Evolutionary conservation across 805 yeast genomes (phyloP), one percentile per base, ranked within the genome.

Genomic region (Wickerhamiella kurtzmanii): DNA sequence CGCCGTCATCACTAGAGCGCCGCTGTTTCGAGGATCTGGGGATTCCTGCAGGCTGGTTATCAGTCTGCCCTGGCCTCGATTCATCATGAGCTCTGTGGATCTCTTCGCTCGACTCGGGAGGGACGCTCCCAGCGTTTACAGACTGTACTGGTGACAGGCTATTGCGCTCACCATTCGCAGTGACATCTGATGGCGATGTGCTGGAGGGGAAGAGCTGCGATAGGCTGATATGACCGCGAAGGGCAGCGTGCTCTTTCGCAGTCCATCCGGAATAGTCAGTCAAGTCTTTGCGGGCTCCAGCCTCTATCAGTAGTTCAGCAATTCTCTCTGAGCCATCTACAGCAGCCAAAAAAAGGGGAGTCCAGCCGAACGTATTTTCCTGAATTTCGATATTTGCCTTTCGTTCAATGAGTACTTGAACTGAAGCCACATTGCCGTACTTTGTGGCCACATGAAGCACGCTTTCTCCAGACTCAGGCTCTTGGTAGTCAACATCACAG

Each of bases 201-300:
- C 55, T 53, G 0, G 57, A 55, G 16, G 57, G 60, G 47, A 89
- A 66, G 57, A 76, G 55, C 45, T 76, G 76, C 1, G 92, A 80
- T 35, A 85, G 74, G 2, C 68, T 71, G 48, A 88, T 65, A 61
- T 87, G 94, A 3, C 97, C 97, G 56, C 96, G 73, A 41, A 89
- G 68, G 43, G 85, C 80, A 0, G 96, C 96, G 63, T 89, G 97
- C 58, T 89, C 97, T 79, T 86, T 79, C n/a, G 97, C 95, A 17
- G 86, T 77, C 97, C 97, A 89, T 0, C 96, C 96, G 45, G 92
- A 80, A 41, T 77, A 80, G 65, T 89, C 97, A 16, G 74, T 70
- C 22, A 69, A 64, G 40, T 74, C 72, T 48, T 66, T 74, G 5
- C 69, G 65, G 3, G 86, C 82, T 18, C 76, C 77, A 39, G 70